These are phyloP conservation scores for Aspergillus sp. DNA, from an alignment of 2,329 filamentous ascomycete genomes.

Conservation along the genomic window DNA sequence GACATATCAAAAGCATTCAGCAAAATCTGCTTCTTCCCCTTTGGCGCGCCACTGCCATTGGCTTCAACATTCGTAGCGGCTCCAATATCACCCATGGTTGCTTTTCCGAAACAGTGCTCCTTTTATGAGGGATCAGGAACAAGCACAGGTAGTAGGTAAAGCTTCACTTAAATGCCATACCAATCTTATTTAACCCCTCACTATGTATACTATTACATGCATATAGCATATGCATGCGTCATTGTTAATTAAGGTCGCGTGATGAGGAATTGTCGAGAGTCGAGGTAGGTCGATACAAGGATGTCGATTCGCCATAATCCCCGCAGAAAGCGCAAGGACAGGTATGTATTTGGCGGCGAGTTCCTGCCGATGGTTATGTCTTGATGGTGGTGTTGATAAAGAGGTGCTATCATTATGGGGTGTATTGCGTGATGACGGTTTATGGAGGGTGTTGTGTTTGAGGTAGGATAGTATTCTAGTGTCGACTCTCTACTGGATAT, in stretches of 20 bases:
- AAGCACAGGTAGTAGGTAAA: not conserved
- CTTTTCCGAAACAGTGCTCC: not conserved
- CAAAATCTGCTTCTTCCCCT: constrained; percentile 48
- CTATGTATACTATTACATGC: not conserved
- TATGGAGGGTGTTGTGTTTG: too few relatives aligned
- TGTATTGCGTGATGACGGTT: not conserved
- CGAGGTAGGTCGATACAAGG: not conserved
- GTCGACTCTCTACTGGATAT: too few relatives aligned
- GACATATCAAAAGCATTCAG: constrained; percentile 63
- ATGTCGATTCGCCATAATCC: constrained; percentile 16
- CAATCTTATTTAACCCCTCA: not conserved
- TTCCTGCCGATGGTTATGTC: not conserved
- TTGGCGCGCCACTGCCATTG: not conserved
- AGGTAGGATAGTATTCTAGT: too few relatives aligned
- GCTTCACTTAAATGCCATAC: too few relatives aligned
- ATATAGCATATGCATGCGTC: not conserved
- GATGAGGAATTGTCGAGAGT: not conserved
- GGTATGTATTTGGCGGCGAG: constrained; percentile 3
- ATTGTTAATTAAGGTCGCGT: not conserved
- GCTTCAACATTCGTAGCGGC: not conserved
- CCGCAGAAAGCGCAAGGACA: constrained; percentile 11
- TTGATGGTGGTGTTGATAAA: not conserved
- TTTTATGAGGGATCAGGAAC: too few relatives aligned
- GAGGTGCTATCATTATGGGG: not conserved
- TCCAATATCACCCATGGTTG: constrained; percentile 13